Percentiles rank a stretch among this genome's conserved stretches.
phyloP scores from a whole-genome alignment of 306 rosid species.

The Medicago lupulina region DNA sequence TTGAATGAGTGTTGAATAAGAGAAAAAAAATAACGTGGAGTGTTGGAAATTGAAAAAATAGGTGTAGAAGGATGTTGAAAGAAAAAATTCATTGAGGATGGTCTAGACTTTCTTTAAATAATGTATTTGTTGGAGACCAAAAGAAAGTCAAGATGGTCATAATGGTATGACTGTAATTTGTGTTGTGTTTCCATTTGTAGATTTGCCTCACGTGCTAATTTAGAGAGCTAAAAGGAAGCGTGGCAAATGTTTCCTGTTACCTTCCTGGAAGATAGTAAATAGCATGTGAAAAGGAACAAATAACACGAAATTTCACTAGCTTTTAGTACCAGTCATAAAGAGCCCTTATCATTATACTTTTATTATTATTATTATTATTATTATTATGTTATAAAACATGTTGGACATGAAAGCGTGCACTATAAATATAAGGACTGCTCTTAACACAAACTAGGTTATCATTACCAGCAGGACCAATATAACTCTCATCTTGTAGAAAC shows the following conservation, averaged over 20 bases:
- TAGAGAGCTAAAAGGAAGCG: neutral
- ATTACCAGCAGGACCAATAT: neutral
- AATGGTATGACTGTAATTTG: neutral
- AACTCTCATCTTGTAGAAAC: neutral
- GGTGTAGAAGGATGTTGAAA: too few species aligned
- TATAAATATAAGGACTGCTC: neutral
- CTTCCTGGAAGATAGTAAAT: slow-evolving; percentile 32
- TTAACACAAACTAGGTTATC: neutral
- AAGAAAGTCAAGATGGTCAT: neutral
- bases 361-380: too few species aligned
- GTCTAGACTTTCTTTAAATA: neutral
- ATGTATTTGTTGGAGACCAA: neutral
- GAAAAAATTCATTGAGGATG: too few species aligned
- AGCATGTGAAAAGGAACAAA: neutral
- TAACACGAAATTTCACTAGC: slow-evolving; percentile 29
- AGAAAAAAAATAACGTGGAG: too few species aligned
- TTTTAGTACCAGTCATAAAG: neutral
- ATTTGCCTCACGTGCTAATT: slow-evolving; percentile 31
- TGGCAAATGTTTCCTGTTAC: slow-evolving; percentile 14
- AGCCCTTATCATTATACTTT: too few species aligned
- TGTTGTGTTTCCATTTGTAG: neutral
- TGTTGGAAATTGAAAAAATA: too few species aligned
- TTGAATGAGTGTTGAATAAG: too few species aligned
- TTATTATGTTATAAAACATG: too few species aligned
- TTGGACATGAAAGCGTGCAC: neutral